Evolutionary conservation across 2,329 filamentous ascomycete species (phyloP).

Genomic region (Diaporthe sp.): DNA sequence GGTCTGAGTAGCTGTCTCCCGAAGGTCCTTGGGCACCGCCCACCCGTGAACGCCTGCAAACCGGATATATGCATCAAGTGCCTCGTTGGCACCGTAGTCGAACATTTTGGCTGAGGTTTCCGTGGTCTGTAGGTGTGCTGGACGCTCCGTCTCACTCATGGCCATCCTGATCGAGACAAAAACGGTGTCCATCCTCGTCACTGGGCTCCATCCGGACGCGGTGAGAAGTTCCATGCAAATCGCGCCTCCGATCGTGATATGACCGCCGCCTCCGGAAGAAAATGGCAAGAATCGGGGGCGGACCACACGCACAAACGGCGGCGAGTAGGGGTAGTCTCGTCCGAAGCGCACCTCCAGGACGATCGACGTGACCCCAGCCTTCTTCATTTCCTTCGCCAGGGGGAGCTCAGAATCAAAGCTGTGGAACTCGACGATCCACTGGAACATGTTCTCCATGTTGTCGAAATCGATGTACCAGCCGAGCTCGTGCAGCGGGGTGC

Average conservation of each 20-base stretch:
- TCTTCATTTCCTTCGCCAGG: constrained; percentile 81
- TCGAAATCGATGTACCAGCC: constrained; percentile 86
- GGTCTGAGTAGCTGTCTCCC: constrained; percentile 55
- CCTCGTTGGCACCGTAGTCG: constrained; percentile 79
- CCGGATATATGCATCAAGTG: constrained; percentile 79
- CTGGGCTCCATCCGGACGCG: constrained; percentile 84
- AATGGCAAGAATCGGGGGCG: constrained; percentile 85
- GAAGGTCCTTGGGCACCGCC: constrained; percentile 76
- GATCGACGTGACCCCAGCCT: constrained; percentile 72
- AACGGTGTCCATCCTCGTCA: constrained; percentile 81
- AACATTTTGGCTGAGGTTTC: constrained; percentile 13
- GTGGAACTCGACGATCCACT: constrained; percentile 93
- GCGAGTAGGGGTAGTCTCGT: constrained; percentile 79
- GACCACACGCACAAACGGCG: constrained; percentile 88
- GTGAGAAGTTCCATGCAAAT: constrained; percentile 89
- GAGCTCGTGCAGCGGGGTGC: constrained; percentile 72
- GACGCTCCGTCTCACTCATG: constrained; percentile 78
- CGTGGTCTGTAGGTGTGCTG: constrained; percentile 74
- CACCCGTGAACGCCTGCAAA: constrained; percentile 80
- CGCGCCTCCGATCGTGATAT: constrained; percentile 84
- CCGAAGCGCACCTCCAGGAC: constrained; percentile 88
- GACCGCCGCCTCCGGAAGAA: constrained; percentile 71
- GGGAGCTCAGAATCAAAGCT: constrained; percentile 80
- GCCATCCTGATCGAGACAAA: constrained; percentile 86
- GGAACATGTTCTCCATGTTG: constrained; percentile 81